Percentiles rank a stretch among this genome's conserved stretches.
phyloP scores from a whole-genome alignment of 306 rosid species.

The Sphenostylis stenocarpa region DNA sequence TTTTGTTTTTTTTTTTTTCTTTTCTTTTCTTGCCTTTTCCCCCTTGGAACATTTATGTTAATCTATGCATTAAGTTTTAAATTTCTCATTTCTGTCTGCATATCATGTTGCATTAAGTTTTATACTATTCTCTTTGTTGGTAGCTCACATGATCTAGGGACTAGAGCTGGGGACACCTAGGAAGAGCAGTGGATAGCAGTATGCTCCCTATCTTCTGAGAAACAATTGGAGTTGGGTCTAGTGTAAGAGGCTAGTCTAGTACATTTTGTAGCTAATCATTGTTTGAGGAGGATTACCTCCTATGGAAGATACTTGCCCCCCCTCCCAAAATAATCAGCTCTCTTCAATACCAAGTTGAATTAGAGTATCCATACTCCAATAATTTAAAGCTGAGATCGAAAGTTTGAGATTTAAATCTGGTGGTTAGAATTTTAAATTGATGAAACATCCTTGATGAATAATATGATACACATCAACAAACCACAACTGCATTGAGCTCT shows the following conservation, averaged over 20 bases:
- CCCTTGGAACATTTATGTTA: not conserved
- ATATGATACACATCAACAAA: not conserved
- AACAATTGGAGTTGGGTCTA: not conserved
- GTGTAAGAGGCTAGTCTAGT: not conserved
- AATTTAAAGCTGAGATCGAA: not conserved
- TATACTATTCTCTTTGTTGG: not conserved
- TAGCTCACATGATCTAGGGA: not conserved
- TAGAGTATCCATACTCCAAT: not conserved
- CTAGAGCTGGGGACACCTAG: not conserved
- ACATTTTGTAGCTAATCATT: not conserved
- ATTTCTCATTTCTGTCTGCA: slow-evolving; percentile 6
- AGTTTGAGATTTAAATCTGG: not conserved
- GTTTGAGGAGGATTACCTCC: not conserved
- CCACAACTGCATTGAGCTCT: not conserved
- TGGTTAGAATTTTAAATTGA: not conserved
- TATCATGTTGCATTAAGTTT: not conserved
- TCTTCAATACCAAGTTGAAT: not conserved
- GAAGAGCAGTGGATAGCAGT: not conserved
- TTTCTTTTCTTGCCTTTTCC: not conserved
- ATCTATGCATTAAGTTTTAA: not conserved
- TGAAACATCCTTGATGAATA: not conserved
- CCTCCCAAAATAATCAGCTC: not conserved
- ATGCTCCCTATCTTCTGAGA: not conserved
- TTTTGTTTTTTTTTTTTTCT: slow-evolving; percentile 12
- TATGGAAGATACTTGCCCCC: not conserved